phyloP scores from a whole-genome alignment of 2,329 filamentous ascomycete species.

The Exophiala bonariae region DNA sequence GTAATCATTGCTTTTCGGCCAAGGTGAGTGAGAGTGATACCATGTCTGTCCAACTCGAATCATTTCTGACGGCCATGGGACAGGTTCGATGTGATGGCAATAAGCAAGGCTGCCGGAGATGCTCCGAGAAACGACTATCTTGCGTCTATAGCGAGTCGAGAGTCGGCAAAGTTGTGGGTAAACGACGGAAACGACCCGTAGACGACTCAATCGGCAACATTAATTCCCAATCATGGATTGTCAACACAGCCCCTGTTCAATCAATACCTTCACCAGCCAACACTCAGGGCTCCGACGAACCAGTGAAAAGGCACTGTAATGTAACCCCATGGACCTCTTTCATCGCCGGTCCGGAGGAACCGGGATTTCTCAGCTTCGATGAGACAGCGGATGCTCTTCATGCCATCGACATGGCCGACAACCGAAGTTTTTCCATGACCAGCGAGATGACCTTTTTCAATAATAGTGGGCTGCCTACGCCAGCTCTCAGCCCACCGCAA shows the following conservation, averaged over 20 bases:
- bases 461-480: conserved; percentile 24
- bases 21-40: conserved; percentile 20
- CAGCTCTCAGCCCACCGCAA: conserved; percentile 25
- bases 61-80: not conserved
- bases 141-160: conserved; percentile 29
- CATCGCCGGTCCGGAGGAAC: conserved; percentile 14
- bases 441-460: conserved; percentile 22
- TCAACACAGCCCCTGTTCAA: conserved; percentile 17
- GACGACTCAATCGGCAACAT: conserved; percentile 22
- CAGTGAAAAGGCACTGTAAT: conserved; percentile 14
- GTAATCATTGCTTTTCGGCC: conserved; percentile 28
- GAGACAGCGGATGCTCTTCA: conserved; percentile 19
- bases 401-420: conserved; percentile 22
- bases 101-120: conserved; percentile 28
- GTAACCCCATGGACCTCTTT: conserved; percentile 22
- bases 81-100: conserved; percentile 30
- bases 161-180: conserved; percentile 29
- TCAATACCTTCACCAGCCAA: conserved; percentile 26
- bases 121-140: conserved; percentile 25
- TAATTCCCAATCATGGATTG: conserved; percentile 19
- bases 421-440: conserved; percentile 21
- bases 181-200: conserved; percentile 28
- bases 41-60: conserved; percentile 2
- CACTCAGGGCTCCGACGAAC: conserved; percentile 21
- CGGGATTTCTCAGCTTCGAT: conserved; percentile 19